Percentiles rank a stretch among this genome's conserved stretches.
Conservation (phyloP, 306 rosid genomes). For the Trifolium repens region DNA sequence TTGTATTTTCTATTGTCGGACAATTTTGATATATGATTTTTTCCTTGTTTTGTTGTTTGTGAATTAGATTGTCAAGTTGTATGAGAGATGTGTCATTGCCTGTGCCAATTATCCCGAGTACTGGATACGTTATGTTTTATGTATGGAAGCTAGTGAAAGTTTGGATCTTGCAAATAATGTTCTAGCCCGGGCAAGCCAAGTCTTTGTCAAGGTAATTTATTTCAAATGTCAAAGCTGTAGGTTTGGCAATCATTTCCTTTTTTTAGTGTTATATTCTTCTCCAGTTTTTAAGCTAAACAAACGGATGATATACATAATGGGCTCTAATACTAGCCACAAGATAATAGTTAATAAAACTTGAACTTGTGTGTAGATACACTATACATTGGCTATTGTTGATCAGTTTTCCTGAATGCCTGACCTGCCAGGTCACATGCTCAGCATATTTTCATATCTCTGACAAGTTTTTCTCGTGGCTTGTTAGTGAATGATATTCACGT, state of each 20-base stretch:
- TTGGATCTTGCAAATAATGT: conserved; percentile 94
- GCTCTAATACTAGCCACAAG: no score
- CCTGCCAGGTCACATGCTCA: neutral
- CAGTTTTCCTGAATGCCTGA: neutral
- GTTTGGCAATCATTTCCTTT: conserved; percentile 10
- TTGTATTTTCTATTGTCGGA: conserved; percentile 22
- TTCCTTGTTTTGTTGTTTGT: conserved; percentile 24
- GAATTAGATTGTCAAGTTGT: conserved; percentile 89
- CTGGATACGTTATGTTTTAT: conserved; percentile 85
- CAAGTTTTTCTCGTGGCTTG: neutral
- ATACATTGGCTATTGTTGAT: neutral
- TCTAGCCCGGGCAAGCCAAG: conserved; percentile 95
- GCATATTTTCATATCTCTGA: neutral
- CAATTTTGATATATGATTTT: conserved; percentile 14
- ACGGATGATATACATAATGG: neutral
- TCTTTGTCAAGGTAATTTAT: conserved; percentile 87
- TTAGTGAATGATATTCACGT: neutral
- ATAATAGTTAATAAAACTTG: conserved; percentile 15
- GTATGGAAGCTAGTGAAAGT: conserved; percentile 75
- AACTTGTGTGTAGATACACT: conserved; percentile 2
- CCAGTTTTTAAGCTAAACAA: neutral
- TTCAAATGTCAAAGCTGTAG: no score
- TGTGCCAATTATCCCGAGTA: conserved; percentile 98
- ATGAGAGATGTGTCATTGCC: conserved; percentile 94
- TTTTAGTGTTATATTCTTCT: conserved; percentile 5